Percentiles rank a stretch among this genome's conserved stretches.
Conservation (phyloP, 306 rosid genomes). For the Prunus dulcis region DNA sequence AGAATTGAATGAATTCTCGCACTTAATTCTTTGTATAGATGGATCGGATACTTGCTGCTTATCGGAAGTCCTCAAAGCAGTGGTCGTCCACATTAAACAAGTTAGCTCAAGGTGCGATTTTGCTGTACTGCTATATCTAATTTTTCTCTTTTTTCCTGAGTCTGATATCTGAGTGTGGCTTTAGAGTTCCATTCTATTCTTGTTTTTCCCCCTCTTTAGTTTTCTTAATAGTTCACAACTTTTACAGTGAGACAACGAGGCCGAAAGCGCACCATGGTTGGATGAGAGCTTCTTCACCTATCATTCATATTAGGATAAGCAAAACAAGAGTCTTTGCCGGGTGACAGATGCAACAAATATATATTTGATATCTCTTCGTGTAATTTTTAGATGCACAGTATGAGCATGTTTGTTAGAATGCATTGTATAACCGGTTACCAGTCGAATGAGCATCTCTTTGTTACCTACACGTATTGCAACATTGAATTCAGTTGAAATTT, state of each 20-base stretch:
- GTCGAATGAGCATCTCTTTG: no score
- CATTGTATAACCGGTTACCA: no score
- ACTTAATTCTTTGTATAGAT: slow-evolving; percentile 26
- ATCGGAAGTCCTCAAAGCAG: slow-evolving; percentile 83
- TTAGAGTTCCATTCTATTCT: not conserved
- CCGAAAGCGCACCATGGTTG: slow-evolving; percentile 92
- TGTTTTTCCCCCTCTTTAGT: not conserved
- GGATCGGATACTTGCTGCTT: slow-evolving; percentile 53
- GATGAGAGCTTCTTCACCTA: slow-evolving; percentile 38
- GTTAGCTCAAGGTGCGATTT: slow-evolving; percentile 46
- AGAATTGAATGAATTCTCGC: not conserved
- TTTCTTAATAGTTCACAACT: slow-evolving; percentile 5
- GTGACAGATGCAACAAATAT: not conserved
- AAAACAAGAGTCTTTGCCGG: not conserved
- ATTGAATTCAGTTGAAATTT: not conserved
- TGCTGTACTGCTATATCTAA: not conserved
- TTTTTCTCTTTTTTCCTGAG: not conserved
- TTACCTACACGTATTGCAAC: not conserved
- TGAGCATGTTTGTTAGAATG: not conserved
- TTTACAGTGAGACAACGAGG: slow-evolving; percentile 81
- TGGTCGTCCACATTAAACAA: slow-evolving; percentile 74
- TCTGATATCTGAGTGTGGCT: not conserved
- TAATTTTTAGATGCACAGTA: not conserved
- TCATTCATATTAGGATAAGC: not conserved
- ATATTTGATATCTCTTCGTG: not conserved